These are phyloP conservation scores for Didymellaceae sp. DNA, from an alignment of 2,329 filamentous ascomycete species.

Conservation along the genomic window DNA sequence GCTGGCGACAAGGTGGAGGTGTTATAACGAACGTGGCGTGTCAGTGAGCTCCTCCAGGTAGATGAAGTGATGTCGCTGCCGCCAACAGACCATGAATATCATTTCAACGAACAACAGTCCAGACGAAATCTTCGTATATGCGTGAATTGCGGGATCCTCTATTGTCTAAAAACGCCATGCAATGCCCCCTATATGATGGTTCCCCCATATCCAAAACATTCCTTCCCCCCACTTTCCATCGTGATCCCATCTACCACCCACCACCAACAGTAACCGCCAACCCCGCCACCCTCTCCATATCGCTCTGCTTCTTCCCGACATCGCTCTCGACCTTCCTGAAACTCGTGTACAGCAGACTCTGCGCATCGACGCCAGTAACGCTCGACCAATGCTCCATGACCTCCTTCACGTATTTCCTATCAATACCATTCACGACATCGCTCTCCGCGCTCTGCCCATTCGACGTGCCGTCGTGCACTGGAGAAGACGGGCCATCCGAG, in stretches of 20 bases:
- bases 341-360: conserved; percentile 80
- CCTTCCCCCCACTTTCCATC: background rate
- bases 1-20: too few species aligned
- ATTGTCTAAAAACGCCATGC: too few species aligned
- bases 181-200: too few species aligned
- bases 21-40: too few species aligned
- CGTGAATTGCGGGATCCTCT: too few species aligned
- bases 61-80: too few species aligned
- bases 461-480: background rate
- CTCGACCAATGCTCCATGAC: conserved; percentile 78
- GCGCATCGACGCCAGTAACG: conserved; percentile 72
- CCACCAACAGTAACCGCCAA: conserved; percentile 90
- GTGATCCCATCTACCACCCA: conserved; percentile 84
- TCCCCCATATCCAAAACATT: too few species aligned
- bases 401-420: conserved; percentile 68
- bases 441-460: conserved; percentile 8
- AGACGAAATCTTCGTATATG: too few species aligned
- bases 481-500: conserved; percentile 25
- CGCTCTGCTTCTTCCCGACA: conserved; percentile 73
- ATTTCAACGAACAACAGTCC: too few species aligned
- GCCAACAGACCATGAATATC: too few species aligned
- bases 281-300: conserved; percentile 83
- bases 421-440: conserved; percentile 66
- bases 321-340: conserved; percentile 94
- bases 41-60: too few species aligned